These are phyloP conservation scores for Candida nanaspora DNA, from an alignment of 805 yeast species.

Conservation along the genomic window DNA sequence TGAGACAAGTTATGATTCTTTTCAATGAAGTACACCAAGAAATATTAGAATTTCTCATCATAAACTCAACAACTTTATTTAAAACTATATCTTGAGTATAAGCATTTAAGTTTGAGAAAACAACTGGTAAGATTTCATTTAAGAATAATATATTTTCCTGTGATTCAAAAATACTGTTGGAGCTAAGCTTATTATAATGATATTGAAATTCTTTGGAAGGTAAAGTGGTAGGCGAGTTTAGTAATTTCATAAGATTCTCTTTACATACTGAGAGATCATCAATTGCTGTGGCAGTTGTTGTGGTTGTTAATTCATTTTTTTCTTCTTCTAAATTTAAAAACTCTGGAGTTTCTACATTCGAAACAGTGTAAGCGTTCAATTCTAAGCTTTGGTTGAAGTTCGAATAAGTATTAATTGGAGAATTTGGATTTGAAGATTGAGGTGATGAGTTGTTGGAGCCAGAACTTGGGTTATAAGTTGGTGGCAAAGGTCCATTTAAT, in stretches of 20 bases:
- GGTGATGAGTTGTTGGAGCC: background rate
- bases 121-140: constrained; percentile 12
- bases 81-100: constrained; percentile 6
- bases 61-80: constrained; percentile 36
- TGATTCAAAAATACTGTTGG: constrained; percentile 16
- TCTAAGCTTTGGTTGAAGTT: background rate
- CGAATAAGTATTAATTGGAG: background rate
- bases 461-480: background rate
- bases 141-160: constrained; percentile 22
- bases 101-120: background rate
- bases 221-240: constrained; percentile 24
- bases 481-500: background rate
- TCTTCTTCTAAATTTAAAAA: background rate
- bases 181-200: constrained; percentile 33
- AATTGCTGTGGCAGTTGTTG: background rate
- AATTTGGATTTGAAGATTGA: constrained; percentile 1
- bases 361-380: background rate
- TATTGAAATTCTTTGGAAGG: constrained; percentile 35
- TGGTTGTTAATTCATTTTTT: background rate
- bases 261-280: constrained; percentile 4
- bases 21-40: constrained; percentile 65
- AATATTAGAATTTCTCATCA: constrained; percentile 50
- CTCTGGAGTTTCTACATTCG: background rate
- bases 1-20: constrained; percentile 35
- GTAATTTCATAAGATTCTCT: constrained; percentile 17